Base-by-base conservation (phyloP, 176 grass and related monocot species). In the Juncus inflexus region DNA sequence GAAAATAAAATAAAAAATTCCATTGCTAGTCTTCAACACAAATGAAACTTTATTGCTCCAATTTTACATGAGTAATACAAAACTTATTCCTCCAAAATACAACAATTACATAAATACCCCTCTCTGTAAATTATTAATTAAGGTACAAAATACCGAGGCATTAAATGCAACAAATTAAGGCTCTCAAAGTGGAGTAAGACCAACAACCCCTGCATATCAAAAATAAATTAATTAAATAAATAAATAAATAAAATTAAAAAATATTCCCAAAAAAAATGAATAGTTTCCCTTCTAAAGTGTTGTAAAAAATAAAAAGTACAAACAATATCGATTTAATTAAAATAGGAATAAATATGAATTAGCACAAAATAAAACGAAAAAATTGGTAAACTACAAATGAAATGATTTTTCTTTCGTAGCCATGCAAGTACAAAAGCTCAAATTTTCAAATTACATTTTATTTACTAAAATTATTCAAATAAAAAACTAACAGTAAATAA, bases 171-270 rank as follows among this genome's bases (percentile, higher is more conserved):
- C 43, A 55, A 55, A 55, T 9, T 37, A 35, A 19, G 56, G 28
- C 14, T 66, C 40, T 67, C 78, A 86, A 73, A 83, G 9, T 13
- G 87, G 84, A 36, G 91, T 96, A 74, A 91, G 74, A 16, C 91
- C 91, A 75, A 96, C 79, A 71, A 96, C 91, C 76, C 91, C 91
- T 96, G 87, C 58, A 52, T 19, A 90, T 41, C 0, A 57, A 57
- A 12, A 57, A 57, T 57, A 57, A 57, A 57, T 57, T 57, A 12
- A 57, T 13, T 57, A 57, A 57, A 57, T 57, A 68, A 50, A 59
- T 57, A 68, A 50, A 59, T 45, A 59, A 35, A 69, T 14, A 9
- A 69, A 15, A n/a, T 41, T n/a, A 8, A 6, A 51, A 38, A 51
- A 40, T 55, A 56, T 5, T 7, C 15, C 41, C 5, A 69, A 55